Base-by-base conservation (phyloP, 108 stramenopile genomes). In the Mayamaea pseudoterrestris region DNA sequence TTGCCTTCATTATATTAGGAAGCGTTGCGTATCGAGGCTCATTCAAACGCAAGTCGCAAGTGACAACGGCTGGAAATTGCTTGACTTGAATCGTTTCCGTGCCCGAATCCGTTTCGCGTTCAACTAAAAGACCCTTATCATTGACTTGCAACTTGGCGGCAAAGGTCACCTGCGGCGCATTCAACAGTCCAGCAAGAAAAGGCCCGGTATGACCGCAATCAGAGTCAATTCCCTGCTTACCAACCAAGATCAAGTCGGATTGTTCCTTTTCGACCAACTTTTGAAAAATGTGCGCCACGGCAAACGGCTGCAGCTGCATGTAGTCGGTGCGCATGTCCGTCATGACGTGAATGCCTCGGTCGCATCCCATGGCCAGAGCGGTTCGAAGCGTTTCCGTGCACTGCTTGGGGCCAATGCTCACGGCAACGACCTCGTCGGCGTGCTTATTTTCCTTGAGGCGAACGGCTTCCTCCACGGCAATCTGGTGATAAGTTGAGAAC, bases 1-100 rank as follows among this genome's bases (percentile, higher is more conserved):
- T 99, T 30, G 98, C 98, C 76, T 99, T 99, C 98, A 98, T 98
- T 50, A 99, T 99, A 63, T 97, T 97, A 32, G 98, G 98, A 49
- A 99, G 78, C 11, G 94, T 98, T 27, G 98, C 93, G 65, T 99
- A 99, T 1, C 98, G 90, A 17, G 98, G 98, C 43, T 94, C 90
- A 56, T 99, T 99, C 43, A 99, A 78, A 42, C 98, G 89, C 30
- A 99, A 65, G 68, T 99, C 98, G 22, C 93, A 93, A 6, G 98
- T 94, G 44, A 99, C 69, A 12, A 99, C 95, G 12, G 97, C 95
- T 9, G 98, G 98, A 8, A 77, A 53, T 5, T 53, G 27, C 20
- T 67, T 68, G 50, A 66, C 66, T 41, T 72, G 53, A 45, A 89
- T 79, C 14, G 77, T 78, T 58, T 89, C 87, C 3, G 87, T 83